Evolutionary conservation across 768 basidiomycete species (phyloP).

Genomic region (Mycena leptocephala): DNA sequence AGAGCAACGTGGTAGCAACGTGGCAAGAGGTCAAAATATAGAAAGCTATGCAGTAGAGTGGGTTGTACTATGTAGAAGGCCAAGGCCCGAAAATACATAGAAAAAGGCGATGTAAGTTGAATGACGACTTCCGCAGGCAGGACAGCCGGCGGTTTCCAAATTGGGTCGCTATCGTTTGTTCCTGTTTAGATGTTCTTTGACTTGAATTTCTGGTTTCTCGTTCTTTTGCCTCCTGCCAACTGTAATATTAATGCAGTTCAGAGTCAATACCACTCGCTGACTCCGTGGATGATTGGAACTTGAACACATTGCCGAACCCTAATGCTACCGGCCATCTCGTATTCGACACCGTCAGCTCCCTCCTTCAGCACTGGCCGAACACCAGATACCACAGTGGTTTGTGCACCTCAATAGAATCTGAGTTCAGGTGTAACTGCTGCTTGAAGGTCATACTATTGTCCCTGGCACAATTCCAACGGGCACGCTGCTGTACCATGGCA

Average conservation of each 20-base stretch:
- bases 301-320: conserved; percentile 16
- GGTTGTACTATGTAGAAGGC: neutral
- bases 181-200: neutral
- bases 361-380: conserved; percentile 32
- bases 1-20: no score
- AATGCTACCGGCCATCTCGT: conserved; percentile 31
- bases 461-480: no score
- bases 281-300: conserved; percentile 17
- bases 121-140: neutral
- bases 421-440: neutral
- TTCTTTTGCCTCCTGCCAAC: neutral
- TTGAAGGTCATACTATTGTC: no score
- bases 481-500: no score
- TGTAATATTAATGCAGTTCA: neutral
- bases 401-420: neutral
- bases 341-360: conserved; percentile 32
- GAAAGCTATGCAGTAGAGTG: neutral
- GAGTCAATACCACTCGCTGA: conserved; percentile 2
- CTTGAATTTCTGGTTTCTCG: neutral
- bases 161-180: neutral
- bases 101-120: neutral
- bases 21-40: no score
- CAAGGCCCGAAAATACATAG: neutral
- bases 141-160: neutral
- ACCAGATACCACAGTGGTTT: conserved; percentile 23